A percentile compares a stretch with the other conserved stretches of the same genome.
Conservation (phyloP, 1,284 basidiomycete species). For the Fomitopsis betulina region DNA sequence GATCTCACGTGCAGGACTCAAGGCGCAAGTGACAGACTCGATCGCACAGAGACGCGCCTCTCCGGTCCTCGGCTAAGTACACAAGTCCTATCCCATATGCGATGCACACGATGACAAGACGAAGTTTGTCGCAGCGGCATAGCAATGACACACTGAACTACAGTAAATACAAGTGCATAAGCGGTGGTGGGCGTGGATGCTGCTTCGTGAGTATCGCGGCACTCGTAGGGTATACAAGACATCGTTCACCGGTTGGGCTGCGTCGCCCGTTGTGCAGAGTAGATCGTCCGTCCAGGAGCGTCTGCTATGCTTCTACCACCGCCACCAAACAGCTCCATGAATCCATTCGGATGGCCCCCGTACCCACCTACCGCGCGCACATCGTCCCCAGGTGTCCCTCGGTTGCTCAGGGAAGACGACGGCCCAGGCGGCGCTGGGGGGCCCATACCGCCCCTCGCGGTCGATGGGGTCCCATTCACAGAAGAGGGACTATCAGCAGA, state of each 20-base stretch:
- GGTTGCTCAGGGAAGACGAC: conserved; percentile 4
- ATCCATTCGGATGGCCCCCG: conserved; percentile 22
- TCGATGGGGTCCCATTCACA: conserved; percentile 4
- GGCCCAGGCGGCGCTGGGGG: background rate
- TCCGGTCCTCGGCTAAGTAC: background rate
- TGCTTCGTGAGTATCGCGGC: background rate
- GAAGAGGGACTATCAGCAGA: background rate
- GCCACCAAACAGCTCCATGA: conserved; percentile 18
- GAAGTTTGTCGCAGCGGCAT: background rate
- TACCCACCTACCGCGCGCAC: conserved; percentile 11
- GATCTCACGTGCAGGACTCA: conserved; percentile 14
- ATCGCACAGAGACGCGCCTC: background rate
- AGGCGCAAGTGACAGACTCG: background rate
- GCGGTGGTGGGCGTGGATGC: background rate
- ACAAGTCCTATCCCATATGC: background rate
- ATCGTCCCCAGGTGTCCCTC: background rate
- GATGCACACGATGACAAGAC: background rate
- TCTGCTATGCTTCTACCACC: conserved; percentile 14
- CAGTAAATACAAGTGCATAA: background rate
- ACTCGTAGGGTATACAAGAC: background rate
- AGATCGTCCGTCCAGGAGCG: conserved; percentile 29
- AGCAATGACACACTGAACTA: background rate
- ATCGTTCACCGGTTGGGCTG: conserved; percentile 1
- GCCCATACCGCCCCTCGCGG: background rate
- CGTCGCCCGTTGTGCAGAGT: conserved; percentile 19